Evolutionary conservation across 345 rosid species (phyloP).

Genomic region (Rhizophora apiculata): DNA sequence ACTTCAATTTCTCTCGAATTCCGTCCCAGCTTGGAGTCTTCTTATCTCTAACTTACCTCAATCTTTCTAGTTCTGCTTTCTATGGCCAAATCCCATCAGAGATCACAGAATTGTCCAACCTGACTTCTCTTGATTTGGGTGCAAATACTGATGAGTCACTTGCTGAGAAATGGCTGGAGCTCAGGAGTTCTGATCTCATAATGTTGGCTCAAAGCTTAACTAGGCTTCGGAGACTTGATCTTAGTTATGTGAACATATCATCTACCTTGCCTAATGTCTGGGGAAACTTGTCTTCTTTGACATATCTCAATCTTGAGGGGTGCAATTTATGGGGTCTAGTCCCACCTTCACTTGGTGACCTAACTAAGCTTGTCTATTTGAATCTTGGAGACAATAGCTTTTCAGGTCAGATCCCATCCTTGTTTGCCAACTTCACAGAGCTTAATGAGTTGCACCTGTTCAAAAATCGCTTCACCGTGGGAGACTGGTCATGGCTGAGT

Average conservation of each 20-base stretch:
- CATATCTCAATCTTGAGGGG: background rate
- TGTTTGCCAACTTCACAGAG: background rate
- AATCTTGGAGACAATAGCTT: background rate
- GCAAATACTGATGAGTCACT: background rate
- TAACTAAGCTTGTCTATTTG: background rate
- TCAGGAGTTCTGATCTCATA: background rate
- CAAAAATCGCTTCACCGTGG: no score
- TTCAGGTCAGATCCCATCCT: background rate
- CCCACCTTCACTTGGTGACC: background rate
- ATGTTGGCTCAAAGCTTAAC: background rate
- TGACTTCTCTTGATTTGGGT: slow-evolving; percentile 9
- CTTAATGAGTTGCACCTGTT: background rate
- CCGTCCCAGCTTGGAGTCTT: slow-evolving; percentile 6
- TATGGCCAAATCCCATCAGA: slow-evolving; percentile 16
- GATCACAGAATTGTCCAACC: background rate
- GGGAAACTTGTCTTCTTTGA: background rate
- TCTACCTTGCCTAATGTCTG: background rate
- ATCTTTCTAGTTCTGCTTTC: slow-evolving; percentile 5
- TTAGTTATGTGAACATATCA: background rate
- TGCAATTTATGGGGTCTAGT: background rate
- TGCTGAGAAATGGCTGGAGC: background rate
- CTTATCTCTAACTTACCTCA: slow-evolving; percentile 3
- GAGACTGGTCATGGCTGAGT: background rate
- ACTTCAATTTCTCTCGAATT: slow-evolving; percentile 18
- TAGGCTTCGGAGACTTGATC: background rate